Evolutionary conservation across 2,329 filamentous ascomycete species (phyloP), one percentile per base, ranked within the genome.

Genomic region (Pseudogymnoascus sp.): DNA sequence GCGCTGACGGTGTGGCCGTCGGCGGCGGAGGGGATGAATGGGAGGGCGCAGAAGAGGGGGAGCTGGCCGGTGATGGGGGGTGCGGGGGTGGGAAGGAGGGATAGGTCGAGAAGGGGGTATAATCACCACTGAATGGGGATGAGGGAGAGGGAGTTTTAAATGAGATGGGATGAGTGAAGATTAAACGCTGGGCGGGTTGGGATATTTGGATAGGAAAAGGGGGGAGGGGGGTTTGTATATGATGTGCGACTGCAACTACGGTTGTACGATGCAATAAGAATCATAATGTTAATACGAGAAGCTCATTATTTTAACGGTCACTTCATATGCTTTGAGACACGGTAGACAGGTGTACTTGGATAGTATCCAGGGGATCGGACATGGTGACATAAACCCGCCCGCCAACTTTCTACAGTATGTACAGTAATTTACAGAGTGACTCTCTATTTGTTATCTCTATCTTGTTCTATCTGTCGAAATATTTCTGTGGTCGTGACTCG

Each of bases 1-100:
- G 71, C 70, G 6, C 64, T 73, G 45, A 72, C 70, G 7, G 64
- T 64, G 4, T 52, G 62, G 30, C 60, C 61, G 49, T 39, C 52
- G 23, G n/a, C 33, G n/a, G 22, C 33, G 49, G 22, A 35, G 49
- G 38, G 16, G 30, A 16, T 52, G 36, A 52, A 62, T 25, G 33
- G 65, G 39, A 61, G 62, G 16, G 61, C 62, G 33, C 60, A 55
- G 42, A 62, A 61, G 22, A 36, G 58, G n/a, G 36, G n/a, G 6
- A 59, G 58, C 11, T 59, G 58, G 58, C 58, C 58, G 12, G 33
- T 36, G 1, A 60, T 61, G 42, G 64, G 36, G 62, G 22, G 30
- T 62, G 11, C 63, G 61, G 64, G 66, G 65, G 23, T 4, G 33
- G 42, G 55, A 16, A 42, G 42, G 63, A 61, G 58, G 52, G 11